phyloP scores from a whole-genome alignment of 2,329 filamentous ascomycete species.

The Talaromyces piceae region DNA sequence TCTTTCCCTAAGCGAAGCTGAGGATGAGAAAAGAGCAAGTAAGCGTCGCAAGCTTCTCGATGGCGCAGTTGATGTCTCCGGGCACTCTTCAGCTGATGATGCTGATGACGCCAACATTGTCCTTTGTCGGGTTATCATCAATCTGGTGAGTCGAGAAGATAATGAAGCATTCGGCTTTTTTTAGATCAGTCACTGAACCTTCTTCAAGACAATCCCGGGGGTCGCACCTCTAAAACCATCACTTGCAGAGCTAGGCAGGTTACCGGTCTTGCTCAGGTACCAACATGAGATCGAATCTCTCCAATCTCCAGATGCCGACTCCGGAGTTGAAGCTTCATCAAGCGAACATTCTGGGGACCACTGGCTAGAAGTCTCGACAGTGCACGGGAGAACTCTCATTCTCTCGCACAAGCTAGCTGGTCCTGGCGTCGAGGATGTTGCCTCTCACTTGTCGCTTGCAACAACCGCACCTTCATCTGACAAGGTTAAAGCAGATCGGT shows the following conservation, averaged over 20 bases:
- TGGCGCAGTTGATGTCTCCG: neutral
- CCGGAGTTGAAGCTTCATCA: neutral
- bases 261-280: constrained; percentile 10
- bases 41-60: constrained; percentile 26
- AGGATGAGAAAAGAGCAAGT: constrained; percentile 13
- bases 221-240: neutral
- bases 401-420: constrained; percentile 16
- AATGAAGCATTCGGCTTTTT: neutral
- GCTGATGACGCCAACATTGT: constrained; percentile 26
- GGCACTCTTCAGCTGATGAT: constrained; percentile 2
- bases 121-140: constrained; percentile 14
- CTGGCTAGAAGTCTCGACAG: constrained; percentile 17
- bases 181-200: neutral
- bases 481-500: constrained; percentile 16
- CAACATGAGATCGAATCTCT: constrained; percentile 2
- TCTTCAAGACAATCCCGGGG: neutral
- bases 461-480: constrained; percentile 20
- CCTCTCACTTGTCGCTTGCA: constrained; percentile 19
- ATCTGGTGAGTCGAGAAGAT: constrained; percentile 5
- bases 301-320: neutral
- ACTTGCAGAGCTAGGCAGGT: neutral
- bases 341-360: constrained; percentile 5
- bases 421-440: constrained; percentile 14
- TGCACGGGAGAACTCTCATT: constrained; percentile 14
- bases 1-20: neutral